Evolutionary conservation across 208 protist species (phyloP).

Genomic region (Blastocrithidia nonstop): DNA sequence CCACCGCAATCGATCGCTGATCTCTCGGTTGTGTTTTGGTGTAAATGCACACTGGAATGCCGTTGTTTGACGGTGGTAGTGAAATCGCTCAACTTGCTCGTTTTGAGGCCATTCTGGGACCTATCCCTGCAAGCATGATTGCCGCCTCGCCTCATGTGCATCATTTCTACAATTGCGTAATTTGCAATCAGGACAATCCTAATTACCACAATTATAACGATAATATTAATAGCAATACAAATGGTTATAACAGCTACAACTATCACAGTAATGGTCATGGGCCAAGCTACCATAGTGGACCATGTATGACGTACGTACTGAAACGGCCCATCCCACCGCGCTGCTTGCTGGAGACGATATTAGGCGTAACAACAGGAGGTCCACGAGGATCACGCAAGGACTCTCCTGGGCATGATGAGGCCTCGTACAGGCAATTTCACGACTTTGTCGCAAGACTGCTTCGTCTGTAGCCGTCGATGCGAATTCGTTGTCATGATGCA

Average conservation of each 20-base stretch:
- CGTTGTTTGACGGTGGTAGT: slow-evolving; percentile 91
- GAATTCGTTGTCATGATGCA: slow-evolving; percentile 57
- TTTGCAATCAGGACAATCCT: slow-evolving; percentile 8
- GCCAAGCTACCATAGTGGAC: background rate
- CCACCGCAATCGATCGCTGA: slow-evolving; percentile 96
- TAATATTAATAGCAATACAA: too few species aligned
- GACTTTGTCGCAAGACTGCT: slow-evolving; percentile 44
- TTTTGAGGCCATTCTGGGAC: slow-evolving; percentile 79
- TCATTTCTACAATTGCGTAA: slow-evolving; percentile 35
- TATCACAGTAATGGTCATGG: background rate
- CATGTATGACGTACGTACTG: slow-evolving; percentile 7
- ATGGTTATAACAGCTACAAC: background rate
- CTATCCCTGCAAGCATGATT: slow-evolving; percentile 46
- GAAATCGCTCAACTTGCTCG: slow-evolving; percentile 91
- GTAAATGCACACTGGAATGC: slow-evolving; percentile 94
- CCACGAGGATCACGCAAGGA: slow-evolving; percentile 17
- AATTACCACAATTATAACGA: too few species aligned
- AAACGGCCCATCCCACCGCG: slow-evolving; percentile 20
- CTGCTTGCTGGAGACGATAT: slow-evolving; percentile 18
- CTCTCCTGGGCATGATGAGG: slow-evolving; percentile 25
- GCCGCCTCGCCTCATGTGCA: slow-evolving; percentile 23
- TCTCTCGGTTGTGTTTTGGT: slow-evolving; percentile 96
- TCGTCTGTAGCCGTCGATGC: slow-evolving; percentile 35
- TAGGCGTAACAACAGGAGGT: slow-evolving; percentile 34
- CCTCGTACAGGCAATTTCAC: slow-evolving; percentile 29